Evolutionary conservation across 768 basidiomycete genomes (phyloP), one percentile per base, ranked within the genome.

Genomic region (Gloeophyllum trabeum): DNA sequence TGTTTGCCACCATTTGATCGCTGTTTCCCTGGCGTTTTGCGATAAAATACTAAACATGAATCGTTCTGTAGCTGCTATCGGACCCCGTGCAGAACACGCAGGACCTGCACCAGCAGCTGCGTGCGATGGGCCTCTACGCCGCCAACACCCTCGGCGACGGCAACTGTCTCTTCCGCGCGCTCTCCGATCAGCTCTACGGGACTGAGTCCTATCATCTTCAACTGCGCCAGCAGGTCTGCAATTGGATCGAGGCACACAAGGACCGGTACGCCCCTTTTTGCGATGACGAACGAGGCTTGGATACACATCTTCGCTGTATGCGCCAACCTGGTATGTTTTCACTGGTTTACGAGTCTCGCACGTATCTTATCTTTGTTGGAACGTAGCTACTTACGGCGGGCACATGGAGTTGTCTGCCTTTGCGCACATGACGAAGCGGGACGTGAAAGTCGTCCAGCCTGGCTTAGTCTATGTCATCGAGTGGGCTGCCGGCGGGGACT

Each of bases 371-470:
- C 37, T 40, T 21, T 37, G 34, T 30, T 16, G 22, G 24, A 26
- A 39, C 37, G 53, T 50, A 83, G 86, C 76, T 22, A 93, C 91
- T 2, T 94, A 93, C 46, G 92, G 91, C 32, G 90, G 90, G 1
- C 89, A 96, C 60, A 75, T 96, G 53, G 92, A 96, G 59, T 69
- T 96, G n/a, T 85, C 83, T 14, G 89, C 89, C 1, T 94, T 92
- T 57, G 81, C 92, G 3, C 86, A 91, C 51, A 74, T 89, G 65
- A 71, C 71, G 39, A 65, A 67, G 42, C 70, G 81, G 23, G 74
- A 89, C 53, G 82, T 96, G 58, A 94, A 94, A 64, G 89, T 96
- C 44, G 75, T 93, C 41, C 92, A 94, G 54, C 91, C 92, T 0
- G 88, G 86, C 2, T 70, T 96, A 24, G 84, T 91, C 21, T 92